Base-by-base conservation (phyloP, 1,284 basidiomycete species). In the Hymenochaete sp. region DNA sequence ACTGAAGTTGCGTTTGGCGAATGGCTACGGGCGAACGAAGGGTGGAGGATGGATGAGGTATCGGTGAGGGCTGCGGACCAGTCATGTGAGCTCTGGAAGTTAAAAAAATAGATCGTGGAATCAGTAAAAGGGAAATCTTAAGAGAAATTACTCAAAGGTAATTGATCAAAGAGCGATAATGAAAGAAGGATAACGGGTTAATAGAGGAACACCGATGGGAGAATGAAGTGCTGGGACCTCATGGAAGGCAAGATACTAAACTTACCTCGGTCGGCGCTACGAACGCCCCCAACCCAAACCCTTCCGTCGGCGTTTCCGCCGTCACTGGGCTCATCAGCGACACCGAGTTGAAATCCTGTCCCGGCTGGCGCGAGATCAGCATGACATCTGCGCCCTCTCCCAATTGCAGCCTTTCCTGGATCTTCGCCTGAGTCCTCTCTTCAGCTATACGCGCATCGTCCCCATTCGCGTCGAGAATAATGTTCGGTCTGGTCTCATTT, bases 281-380 rank as follows among this genome's bases (percentile, higher is more conserved):
- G 37, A 44, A 44, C 11, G 28, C 14, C 6, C 37, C 42, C 7
- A 45, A 26, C 2, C 42, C 47, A 26, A 26, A 22, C 10, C 24
- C 19, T 21, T 44, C 43, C 8, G 21, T 35, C 5, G 32, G 32
- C 21, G 32, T n/a, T 18, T 47, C 46, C 9, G 46, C 43, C 27
- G 27, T 35, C 7, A 47, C 31, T 10, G 46, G 46, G 25, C 46
- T 47, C 26, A 22, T 24, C 5, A 36, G 13, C 18, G 27, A 37
- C 26, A 39, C 38, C 13, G 43, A 45, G 26, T 44, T 46, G 39
- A 50, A 50, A 38, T 50, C 44, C 28, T 50, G 42, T 25, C 48
- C 48, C 1, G 48, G 48, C 18, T 31, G 35, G 16, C 48, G 44
- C 16, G 48, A 50, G n/a, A 50, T 50, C 35, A 50, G 19, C 25